Evolutionary conservation across 176 grass and related monocot genomes (phyloP), one percentile per base, ranked within the genome.

Genomic region (Musa schizocarpa): DNA sequence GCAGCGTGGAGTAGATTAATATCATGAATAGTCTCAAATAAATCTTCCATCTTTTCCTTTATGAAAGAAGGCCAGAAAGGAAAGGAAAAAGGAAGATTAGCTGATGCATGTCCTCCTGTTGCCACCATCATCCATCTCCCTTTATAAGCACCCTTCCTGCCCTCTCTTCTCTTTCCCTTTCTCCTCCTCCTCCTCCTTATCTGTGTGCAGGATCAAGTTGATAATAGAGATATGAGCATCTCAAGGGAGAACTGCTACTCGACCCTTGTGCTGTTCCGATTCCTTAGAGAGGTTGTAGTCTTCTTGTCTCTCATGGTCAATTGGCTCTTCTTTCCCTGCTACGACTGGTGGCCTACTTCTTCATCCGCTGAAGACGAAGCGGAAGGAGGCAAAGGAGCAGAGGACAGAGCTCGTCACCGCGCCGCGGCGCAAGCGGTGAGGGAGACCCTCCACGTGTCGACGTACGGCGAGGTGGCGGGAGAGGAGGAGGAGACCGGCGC

Each of bases 181-280:
- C 7, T 2, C 16, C 53, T 5, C 21, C 53, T n/a, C 14, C 72
- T 26, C 16, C 52, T 27, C 11, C 14, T 70, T 3, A 6, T 16
- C n/a, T 50, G 1, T 50, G 57, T n/a, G 9, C 57, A 21, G 8
- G 1, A 22, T 52, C 8, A 71, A 11, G 8, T 14, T 12, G 27
- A 17, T 14, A 53, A 51, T 58, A 27, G 34, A 43, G 34, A 43
- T 43, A 43, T 43, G 34, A 77, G 13, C 48, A 65, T 65, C 29
- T 77, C 75, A 9, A 65, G 65, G 75, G 75, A 77, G 11, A 69
- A 57, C 49, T 58, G 23, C 65, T 69, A 11, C 53, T 79, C 65
- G n/a, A 70, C 65, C 53, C 65, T 68, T 51, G 24, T 69, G 7
- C 49, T 69, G n/a, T 9, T 66, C 10, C 50, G 64, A 9, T 22